Evolutionary conservation across 2,329 filamentous ascomycete genomes (phyloP), one percentile per base, ranked within the genome.

Genomic region (Magnaporthiopsis poae): DNA sequence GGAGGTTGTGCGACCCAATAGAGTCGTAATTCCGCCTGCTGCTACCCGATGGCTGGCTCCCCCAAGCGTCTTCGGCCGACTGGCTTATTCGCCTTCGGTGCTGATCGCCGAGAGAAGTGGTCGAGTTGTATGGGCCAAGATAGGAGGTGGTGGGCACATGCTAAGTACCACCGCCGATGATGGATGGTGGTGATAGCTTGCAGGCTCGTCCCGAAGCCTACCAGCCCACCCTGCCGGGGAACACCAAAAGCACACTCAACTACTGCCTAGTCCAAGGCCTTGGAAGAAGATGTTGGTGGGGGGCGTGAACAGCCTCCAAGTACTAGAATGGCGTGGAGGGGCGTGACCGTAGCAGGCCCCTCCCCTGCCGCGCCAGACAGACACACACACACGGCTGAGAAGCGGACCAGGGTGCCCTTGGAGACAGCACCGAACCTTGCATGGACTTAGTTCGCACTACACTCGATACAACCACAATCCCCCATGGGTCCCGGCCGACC

Each of bases 361-460:
- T 31, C 31, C 31, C 15, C 39, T 52, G 18, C 15, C 39, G 39
- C 15, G 46, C 46, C 46, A n/a, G n/a, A 56, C 13, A 39, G 3
- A 12, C 12, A 52, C 21, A 13, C 21, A 56, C 46, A 21, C 29
- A 31, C 59, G 75, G 73, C 52, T 72, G 74, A 64, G 31, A 31
- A 31, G 71, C 75, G 7, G 7, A 67, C 69, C 36, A 77, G 74
- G 65, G 68, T 31, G 31, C 67, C 7, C 67, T 69, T 36, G 65
- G 68, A n/a, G 63, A 68, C 35, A 71, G 68, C 67, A 70, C 46
- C 46, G 46, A 56, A 56, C 46, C 46, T 56, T 56, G 46, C 46
- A 56, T 56, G 46, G 46, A 56, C 46, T 56, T 56, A 56, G 18
- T 56, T 56, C 46, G 46, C 46, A 25, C 46, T 56, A 21, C 46